Evolutionary conservation across 345 rosid species (phyloP).

Genomic region (Syzygium jambos): DNA sequence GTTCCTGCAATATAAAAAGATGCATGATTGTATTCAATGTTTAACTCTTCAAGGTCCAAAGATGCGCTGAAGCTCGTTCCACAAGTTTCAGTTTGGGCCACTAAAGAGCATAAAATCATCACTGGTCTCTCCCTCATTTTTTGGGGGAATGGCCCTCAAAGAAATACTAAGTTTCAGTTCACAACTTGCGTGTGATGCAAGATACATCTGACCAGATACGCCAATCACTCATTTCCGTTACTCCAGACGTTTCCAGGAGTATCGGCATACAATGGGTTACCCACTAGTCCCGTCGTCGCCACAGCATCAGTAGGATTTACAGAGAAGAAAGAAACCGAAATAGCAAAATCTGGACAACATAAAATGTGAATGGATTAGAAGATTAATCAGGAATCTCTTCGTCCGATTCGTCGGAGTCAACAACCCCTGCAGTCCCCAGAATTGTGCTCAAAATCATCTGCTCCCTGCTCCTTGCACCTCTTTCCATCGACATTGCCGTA

Average conservation of each 20-base stretch:
- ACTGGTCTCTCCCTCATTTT: not conserved
- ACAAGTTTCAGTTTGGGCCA: not conserved
- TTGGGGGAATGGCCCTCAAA: not conserved
- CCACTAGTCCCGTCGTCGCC: not conserved
- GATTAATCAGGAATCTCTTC: slow-evolving; percentile 3
- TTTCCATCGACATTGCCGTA: slow-evolving; percentile 9
- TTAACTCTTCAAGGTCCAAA: not conserved
- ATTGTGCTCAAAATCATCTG: slow-evolving; percentile 11
- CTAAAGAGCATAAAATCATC: not conserved
- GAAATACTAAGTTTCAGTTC: not conserved
- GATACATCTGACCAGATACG: not conserved
- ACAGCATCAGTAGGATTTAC: not conserved
- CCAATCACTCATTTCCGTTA: not conserved
- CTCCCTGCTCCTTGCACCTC: slow-evolving; percentile 28
- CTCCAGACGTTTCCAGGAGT: not conserved
- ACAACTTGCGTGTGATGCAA: not conserved
- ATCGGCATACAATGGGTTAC: not conserved
- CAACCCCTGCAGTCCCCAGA: not conserved
- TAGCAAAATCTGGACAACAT: not conserved
- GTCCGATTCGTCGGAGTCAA: slow-evolving; percentile 8
- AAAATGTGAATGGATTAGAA: not conserved
- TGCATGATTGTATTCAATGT: not conserved
- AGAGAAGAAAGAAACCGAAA: not conserved
- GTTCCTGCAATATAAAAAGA: not conserved
- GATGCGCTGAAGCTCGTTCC: not conserved